phyloP scores from a whole-genome alignment of 2,329 filamentous ascomycete species.

The Orbilia brochopaga region DNA sequence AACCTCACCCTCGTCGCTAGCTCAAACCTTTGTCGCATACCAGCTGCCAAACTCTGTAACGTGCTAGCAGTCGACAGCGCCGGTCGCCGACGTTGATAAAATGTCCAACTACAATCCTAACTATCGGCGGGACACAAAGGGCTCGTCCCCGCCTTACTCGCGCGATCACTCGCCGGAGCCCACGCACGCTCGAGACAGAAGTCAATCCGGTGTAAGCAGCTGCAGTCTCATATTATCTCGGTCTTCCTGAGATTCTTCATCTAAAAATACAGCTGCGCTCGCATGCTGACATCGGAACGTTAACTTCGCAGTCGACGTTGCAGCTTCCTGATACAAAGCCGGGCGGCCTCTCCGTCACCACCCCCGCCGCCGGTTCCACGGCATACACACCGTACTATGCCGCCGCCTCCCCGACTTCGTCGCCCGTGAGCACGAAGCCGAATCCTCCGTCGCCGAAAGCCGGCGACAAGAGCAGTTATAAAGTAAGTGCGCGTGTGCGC shows the following conservation, averaged over 20 bases:
- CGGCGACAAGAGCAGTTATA: slow-evolving; percentile 30
- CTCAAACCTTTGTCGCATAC: not conserved
- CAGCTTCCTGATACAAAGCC: slow-evolving; percentile 33
- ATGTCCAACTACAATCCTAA: slow-evolving; percentile 51
- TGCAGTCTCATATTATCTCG: not conserved
- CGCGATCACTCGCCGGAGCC: slow-evolving; percentile 41
- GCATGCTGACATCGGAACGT: not conserved
- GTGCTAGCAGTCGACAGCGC: not conserved
- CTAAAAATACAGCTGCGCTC: not conserved
- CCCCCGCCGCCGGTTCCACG: slow-evolving; percentile 22
- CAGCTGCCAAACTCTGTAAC: no score
- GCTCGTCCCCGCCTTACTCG: slow-evolving; percentile 43
- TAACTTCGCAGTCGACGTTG: slow-evolving; percentile 22
- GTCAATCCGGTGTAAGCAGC: slow-evolving; percentile 32
- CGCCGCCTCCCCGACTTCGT: slow-evolving; percentile 28
- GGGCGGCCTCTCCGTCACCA: slow-evolving; percentile 23
- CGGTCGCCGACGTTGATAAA: not conserved
- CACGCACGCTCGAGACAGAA: slow-evolving; percentile 16
- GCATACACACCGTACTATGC: slow-evolving; percentile 44
- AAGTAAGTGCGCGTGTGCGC: slow-evolving; percentile 19
- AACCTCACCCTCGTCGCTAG: not conserved
- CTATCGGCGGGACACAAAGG: slow-evolving; percentile 25
- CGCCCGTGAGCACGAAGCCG: slow-evolving; percentile 43
- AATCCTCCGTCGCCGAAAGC: slow-evolving; percentile 37
- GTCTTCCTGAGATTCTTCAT: no score